Conservation (phyloP, 108 stramenopile species). For the Hondaea fermentalgiana region DNA sequence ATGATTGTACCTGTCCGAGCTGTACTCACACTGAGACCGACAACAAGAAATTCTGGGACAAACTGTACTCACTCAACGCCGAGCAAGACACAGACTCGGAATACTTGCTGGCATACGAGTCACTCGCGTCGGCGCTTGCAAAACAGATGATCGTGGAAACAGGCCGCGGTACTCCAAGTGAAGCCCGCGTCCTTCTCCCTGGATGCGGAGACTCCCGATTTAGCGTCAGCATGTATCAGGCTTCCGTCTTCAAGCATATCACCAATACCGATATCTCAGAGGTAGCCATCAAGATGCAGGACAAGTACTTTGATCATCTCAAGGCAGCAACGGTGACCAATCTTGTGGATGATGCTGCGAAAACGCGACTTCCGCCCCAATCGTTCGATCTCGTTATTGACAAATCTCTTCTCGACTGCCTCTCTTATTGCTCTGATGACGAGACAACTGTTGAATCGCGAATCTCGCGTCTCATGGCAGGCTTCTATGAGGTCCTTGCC, state of each 20-base stretch:
- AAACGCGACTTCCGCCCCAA: not conserved
- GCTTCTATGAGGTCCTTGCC: not conserved
- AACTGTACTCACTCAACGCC: not conserved
- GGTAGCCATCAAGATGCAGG: not conserved
- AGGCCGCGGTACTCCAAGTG: not conserved
- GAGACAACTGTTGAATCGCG: not conserved
- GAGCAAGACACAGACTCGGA: not conserved
- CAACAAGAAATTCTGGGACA: not conserved
- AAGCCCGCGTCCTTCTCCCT: not conserved
- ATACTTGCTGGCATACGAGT: not conserved
- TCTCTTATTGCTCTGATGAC: not conserved
- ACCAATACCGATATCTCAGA: not conserved
- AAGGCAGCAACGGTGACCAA: not conserved
- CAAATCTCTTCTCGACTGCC: slow-evolving; percentile 5
- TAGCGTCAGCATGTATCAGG: not conserved
- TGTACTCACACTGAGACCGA: not conserved
- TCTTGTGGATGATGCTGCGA: not conserved
- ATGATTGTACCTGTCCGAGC: not conserved
- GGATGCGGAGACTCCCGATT: not conserved
- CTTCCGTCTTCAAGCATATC: not conserved
- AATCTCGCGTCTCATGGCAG: not conserved
- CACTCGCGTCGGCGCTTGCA: not conserved
- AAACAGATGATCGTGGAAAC: not conserved
- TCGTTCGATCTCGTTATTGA: not conserved
- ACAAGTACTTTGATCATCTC: not conserved